Conservation (phyloP, 202 grass and related monocot species). For the Sporobolus alterniflorus region DNA sequence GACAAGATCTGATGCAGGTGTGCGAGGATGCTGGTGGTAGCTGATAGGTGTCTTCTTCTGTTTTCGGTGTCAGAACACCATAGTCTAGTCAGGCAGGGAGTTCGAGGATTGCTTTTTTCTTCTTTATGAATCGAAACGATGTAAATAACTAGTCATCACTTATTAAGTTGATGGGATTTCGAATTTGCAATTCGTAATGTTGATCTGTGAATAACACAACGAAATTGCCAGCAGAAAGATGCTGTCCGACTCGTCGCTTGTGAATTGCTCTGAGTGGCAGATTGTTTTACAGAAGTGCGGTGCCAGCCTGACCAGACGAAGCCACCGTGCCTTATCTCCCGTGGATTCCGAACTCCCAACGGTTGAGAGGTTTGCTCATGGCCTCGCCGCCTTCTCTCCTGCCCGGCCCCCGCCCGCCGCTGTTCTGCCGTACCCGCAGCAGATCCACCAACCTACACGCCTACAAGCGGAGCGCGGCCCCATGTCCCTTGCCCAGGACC, state of each 20-base stretch:
- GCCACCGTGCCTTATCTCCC: slow-evolving; percentile 26
- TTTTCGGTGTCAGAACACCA: neutral
- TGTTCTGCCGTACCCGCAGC: neutral
- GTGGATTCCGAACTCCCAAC: neutral
- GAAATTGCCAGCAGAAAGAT: neutral
- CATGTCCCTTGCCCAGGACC: neutral
- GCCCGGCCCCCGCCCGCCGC: slow-evolving; percentile 1
- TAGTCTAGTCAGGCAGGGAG: neutral
- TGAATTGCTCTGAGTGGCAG: too few relatives aligned
- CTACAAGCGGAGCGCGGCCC: neutral
- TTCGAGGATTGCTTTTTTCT: neutral
- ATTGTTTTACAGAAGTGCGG: neutral
- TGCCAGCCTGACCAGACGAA: too few relatives aligned
- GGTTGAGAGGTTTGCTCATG: slow-evolving; percentile 38
- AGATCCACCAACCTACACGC: neutral
- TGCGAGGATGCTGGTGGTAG: neutral
- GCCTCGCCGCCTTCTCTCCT: slow-evolving; percentile 31
- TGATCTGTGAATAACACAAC: neutral
- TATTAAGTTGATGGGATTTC: neutral
- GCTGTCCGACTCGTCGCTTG: too few relatives aligned
- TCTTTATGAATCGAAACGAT: neutral
- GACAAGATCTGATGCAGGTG: slow-evolving; percentile 45
- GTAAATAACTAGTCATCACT: too few relatives aligned
- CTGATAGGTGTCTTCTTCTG: neutral
- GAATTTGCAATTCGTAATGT: neutral